A percentile compares a stretch with the other conserved stretches of the same genome.
phyloP scores from a whole-genome alignment of 129 eudicot genomes.

The Tagetes erecta region DNA sequence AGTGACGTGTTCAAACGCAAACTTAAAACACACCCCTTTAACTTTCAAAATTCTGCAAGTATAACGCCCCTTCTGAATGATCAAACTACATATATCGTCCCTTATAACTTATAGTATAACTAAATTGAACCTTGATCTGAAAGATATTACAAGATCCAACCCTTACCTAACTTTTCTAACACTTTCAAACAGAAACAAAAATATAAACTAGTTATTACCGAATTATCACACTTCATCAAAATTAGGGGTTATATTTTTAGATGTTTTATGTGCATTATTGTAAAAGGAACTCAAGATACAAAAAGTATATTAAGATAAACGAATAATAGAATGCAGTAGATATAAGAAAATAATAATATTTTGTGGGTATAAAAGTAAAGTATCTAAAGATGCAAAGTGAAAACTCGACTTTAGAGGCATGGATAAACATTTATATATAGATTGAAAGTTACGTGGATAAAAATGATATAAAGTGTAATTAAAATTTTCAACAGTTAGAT shows the following conservation, averaged over 20 bases:
- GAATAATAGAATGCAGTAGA: too few relatives aligned
- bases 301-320: too few relatives aligned
- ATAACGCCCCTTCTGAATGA: not conserved
- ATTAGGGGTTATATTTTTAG: too few relatives aligned
- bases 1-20: constrained; percentile 36
- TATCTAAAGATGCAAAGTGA: not conserved
- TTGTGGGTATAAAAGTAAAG: not conserved
- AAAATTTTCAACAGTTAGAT: too few relatives aligned
- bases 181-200: not conserved
- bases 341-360: too few relatives aligned
- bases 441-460: too few relatives aligned
- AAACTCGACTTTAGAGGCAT: too few relatives aligned
- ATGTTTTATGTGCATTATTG: too few relatives aligned
- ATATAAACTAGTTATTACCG: not conserved
- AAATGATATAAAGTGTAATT: too few relatives aligned
- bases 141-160: constrained; percentile 8
- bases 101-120: constrained; percentile 3
- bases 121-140: not conserved
- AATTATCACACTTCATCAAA: not conserved
- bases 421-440: too few relatives aligned
- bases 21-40: constrained; percentile 10
- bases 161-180: constrained; percentile 21
- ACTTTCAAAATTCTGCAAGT: not conserved
- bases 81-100: not conserved
- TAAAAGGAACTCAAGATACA: too few relatives aligned